Base-by-base conservation (phyloP, 2,329 filamentous ascomycete species). In the Teratosphaeria nubilosa region DNA sequence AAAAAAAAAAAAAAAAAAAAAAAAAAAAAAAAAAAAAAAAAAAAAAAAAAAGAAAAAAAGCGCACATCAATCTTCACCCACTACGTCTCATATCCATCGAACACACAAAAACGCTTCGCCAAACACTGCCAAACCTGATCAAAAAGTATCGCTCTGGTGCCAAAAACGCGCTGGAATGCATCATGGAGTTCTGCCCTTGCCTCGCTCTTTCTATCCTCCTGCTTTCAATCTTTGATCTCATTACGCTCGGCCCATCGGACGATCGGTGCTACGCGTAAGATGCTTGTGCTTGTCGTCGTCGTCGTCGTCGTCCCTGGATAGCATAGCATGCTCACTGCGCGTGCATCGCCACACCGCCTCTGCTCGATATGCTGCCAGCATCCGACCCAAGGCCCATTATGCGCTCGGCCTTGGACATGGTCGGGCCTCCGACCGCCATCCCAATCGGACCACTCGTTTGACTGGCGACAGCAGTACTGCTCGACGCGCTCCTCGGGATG, bases 401-500 rank as follows among this genome's bases (percentile, higher is more conserved):
- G 7, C 56, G 32, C 57, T 58, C 59, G 5, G 56, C 54, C 50
- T 58, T 58, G 31, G 55, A 52, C 53, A 25, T 14, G 24, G 24
- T 30, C 53, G 56, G 53, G 13, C 41, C 9, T 5, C 24, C 24
- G 3, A 56, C 32, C 6, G 55, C 55, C 55, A 56, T 34, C 10
- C 55, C 55, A 10, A 56, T 56, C n/a, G 41, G 20, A n/a, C 32
- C 54, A 48, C 37, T 24, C n/a, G 14, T 24, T n/a, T 24, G 24
- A 41, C 30, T 56, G 5, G 11, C 25, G 5, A 16, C 20, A 16
- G 55, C 51, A 1, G 56, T 45, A 55, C 58, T 41, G 34, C 55
- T 45, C 14, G 48, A 25, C 11, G 58, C 52, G 30, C 56, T 60
- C 54, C 58, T 20, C 56, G 58, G 58, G 20, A 60, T 48, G 20